Conservation (phyloP, 257 asterid species). For the Agastache rugosa region DNA sequence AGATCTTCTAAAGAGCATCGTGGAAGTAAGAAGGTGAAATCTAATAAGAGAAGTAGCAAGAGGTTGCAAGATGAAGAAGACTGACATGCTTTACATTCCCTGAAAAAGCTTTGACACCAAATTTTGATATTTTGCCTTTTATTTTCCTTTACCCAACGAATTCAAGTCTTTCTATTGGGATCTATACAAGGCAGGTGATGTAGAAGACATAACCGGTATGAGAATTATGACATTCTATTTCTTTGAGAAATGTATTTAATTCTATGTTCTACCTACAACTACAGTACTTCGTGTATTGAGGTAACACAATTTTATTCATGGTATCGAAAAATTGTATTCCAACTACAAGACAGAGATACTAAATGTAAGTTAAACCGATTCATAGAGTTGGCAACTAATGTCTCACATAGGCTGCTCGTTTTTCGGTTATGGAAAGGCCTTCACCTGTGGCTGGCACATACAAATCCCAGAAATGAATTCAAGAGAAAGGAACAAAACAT, state of each 20-base stretch:
- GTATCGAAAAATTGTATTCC: no score
- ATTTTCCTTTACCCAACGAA: not conserved
- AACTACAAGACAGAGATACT: no score
- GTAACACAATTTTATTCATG: no score
- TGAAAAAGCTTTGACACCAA: not conserved
- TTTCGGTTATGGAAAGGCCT: not conserved
- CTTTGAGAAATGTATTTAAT: not conserved
- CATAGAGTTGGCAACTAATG: no score
- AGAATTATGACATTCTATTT: not conserved
- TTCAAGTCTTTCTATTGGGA: not conserved
- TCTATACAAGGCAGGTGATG: not conserved
- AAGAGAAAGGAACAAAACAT: not conserved
- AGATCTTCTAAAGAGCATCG: constrained; percentile 40
- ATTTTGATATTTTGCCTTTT: not conserved
- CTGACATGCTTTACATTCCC: not conserved
- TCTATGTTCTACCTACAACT: not conserved
- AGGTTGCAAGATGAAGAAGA: constrained; percentile 42
- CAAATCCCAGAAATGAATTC: not conserved
- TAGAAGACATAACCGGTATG: not conserved
- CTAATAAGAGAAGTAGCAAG: constrained; percentile 47
- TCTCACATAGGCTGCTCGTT: no score
- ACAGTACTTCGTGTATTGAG: no score
- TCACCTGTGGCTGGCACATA: not conserved
- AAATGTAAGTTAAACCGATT: no score
- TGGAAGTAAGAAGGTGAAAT: constrained; percentile 52